phyloP scores from a whole-genome alignment of 2,329 filamentous ascomycete species.

The Colletotrichum sojae region DNA sequence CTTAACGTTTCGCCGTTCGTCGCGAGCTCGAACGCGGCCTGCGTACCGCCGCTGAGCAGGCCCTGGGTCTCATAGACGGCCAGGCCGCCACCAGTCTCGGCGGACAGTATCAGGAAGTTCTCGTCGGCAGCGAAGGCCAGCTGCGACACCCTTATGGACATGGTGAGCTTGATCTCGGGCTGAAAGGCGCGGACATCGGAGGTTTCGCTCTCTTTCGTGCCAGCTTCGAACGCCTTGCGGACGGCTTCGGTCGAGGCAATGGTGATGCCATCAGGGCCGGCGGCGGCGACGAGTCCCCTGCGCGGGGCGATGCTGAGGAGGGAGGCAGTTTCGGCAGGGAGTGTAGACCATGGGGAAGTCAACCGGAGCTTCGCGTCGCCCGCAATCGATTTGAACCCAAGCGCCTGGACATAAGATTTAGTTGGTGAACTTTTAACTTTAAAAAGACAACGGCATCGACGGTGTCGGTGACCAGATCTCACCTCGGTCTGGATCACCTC shows the following conservation, averaged over 20 bases:
- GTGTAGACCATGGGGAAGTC: slow-evolving; percentile 81
- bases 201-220: slow-evolving; percentile 69
- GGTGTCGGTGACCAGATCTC: slow-evolving; percentile 47
- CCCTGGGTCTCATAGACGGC: slow-evolving; percentile 84
- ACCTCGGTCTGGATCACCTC: slow-evolving; percentile 88
- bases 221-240: slow-evolving; percentile 78
- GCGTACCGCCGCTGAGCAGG: slow-evolving; percentile 75
- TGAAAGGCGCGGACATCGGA: slow-evolving; percentile 78
- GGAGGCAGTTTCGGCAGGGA: slow-evolving; percentile 83
- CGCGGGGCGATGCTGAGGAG: slow-evolving; percentile 87
- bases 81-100: slow-evolving; percentile 84
- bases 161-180: slow-evolving; percentile 79
- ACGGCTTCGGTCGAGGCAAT: slow-evolving; percentile 84
- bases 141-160: slow-evolving; percentile 86
- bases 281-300: slow-evolving; percentile 87
- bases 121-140: slow-evolving; percentile 94
- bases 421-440: slow-evolving; percentile 37
- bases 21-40: slow-evolving; percentile 80
- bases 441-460: slow-evolving; percentile 35
- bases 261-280: slow-evolving; percentile 83
- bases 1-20: slow-evolving; percentile 84
- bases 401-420: slow-evolving; percentile 60
- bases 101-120: slow-evolving; percentile 84
- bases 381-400: slow-evolving; percentile 86
- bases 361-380: slow-evolving; percentile 88